These are phyloP conservation scores for Pyracantha coccinea DNA, from an alignment of 331 rosid genomes.

Conservation along the genomic window DNA sequence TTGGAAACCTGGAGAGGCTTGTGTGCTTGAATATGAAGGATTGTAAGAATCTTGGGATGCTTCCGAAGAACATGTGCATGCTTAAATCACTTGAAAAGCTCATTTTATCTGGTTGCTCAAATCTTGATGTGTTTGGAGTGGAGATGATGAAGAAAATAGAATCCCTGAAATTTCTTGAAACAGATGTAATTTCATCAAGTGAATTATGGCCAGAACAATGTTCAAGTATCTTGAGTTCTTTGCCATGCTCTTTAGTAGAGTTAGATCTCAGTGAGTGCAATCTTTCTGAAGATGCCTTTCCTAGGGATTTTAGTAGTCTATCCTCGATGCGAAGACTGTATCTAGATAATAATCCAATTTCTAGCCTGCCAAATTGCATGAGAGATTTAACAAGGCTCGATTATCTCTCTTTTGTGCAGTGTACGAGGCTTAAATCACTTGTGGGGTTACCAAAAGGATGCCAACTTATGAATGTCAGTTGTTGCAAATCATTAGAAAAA, in stretches of 20 bases:
- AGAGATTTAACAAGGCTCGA: not conserved
- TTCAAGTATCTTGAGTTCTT: not conserved
- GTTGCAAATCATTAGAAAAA: too few species aligned
- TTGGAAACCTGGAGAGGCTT: not conserved
- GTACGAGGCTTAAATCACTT: not conserved
- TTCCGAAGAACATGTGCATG: not conserved
- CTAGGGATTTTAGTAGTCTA: not conserved
- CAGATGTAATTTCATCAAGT: not conserved
- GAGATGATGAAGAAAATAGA: not conserved
- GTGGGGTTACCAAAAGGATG: not conserved
- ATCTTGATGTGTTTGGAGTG: not conserved
- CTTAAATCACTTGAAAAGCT: conserved; percentile 4
- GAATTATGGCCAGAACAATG: not conserved
- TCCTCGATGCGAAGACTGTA: not conserved
- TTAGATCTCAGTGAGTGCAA: not conserved
- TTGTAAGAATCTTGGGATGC: not conserved
- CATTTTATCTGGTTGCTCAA: not conserved
- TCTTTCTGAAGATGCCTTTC: not conserved
- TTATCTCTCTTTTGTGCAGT: fast-evolving
- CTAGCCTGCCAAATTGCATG: not conserved
- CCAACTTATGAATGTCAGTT: too few species aligned
- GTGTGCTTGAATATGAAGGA: not conserved
- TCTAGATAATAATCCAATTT: not conserved
- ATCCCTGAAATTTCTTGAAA: not conserved
- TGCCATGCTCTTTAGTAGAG: not conserved